Percentiles rank a stretch among this genome's conserved stretches.
Conservation (phyloP, 768 basidiomycete species). For the Paxillus rubicundulus region DNA sequence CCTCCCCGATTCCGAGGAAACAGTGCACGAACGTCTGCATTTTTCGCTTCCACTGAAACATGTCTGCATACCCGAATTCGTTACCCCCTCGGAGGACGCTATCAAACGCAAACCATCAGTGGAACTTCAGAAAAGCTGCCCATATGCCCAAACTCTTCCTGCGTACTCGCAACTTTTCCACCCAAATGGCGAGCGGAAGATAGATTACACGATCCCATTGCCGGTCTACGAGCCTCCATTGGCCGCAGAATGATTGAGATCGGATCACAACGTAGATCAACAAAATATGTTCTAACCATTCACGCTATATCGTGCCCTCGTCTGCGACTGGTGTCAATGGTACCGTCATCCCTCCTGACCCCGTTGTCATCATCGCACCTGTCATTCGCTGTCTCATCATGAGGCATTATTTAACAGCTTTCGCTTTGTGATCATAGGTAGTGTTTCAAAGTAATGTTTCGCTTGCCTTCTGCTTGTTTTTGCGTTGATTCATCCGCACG, state of each 20-base stretch:
- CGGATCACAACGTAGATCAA: slow-evolving; percentile 2
- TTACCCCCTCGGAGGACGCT: not conserved
- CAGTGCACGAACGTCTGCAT: slow-evolving; percentile 24
- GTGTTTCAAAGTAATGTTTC: not conserved
- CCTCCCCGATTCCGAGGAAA: slow-evolving; percentile 33
- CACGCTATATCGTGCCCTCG: not conserved
- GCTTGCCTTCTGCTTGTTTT: not conserved
- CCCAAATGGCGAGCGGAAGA: slow-evolving; percentile 66
- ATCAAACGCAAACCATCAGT: slow-evolving; percentile 1
- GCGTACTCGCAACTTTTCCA: slow-evolving; percentile 80
- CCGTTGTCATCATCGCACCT: not conserved
- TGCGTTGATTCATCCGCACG: slow-evolving; percentile 14
- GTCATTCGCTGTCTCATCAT: not conserved
- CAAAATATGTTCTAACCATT: slow-evolving; percentile 6
- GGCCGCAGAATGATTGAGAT: not conserved
- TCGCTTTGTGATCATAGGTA: not conserved
- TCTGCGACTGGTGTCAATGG: not conserved
- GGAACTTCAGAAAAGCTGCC: slow-evolving; percentile 13
- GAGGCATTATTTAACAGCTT: not conserved
- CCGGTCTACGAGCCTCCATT: slow-evolving; percentile 57
- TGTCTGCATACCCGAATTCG: slow-evolving; percentile 38
- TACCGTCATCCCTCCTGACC: not conserved
- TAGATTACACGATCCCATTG: slow-evolving; percentile 61
- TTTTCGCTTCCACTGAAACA: slow-evolving; percentile 52
- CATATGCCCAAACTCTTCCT: slow-evolving; percentile 45